Evolutionary conservation across 2,329 filamentous ascomycete genomes (phyloP).

Genomic region (Myriosclerotinia curreyana): DNA sequence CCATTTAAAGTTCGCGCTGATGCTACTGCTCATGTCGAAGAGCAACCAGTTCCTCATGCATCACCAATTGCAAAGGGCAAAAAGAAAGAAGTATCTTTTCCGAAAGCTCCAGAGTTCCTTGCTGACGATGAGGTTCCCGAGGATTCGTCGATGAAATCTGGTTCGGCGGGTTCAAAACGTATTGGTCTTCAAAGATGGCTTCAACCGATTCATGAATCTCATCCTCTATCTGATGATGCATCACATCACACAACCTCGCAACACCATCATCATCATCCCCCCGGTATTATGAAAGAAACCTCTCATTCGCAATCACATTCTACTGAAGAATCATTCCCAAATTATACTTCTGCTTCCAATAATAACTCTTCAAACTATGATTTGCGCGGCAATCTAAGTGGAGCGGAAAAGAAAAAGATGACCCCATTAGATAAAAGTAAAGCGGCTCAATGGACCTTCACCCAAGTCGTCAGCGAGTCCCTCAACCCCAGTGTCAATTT

Average conservation of each 20-base stretch:
- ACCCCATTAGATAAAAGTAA: conserved; percentile 71
- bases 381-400: conserved; percentile 24
- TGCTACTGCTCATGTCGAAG: conserved; percentile 54
- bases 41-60: conserved; percentile 44
- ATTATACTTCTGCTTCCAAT: not conserved
- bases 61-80: conserved; percentile 23
- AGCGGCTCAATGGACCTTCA: conserved; percentile 83
- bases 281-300: conserved; percentile 56
- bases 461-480: conserved; percentile 79
- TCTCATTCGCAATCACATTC: conserved; percentile 20
- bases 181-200: conserved; percentile 62
- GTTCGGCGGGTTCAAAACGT: conserved; percentile 43
- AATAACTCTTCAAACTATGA: conserved; percentile 31
- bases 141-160: conserved; percentile 43
- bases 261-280: conserved; percentile 33
- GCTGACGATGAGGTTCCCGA: conserved; percentile 44
- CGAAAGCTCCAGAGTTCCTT: conserved; percentile 41
- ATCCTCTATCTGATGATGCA: not conserved
- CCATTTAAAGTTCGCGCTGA: conserved; percentile 79
- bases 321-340: conserved; percentile 20
- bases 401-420: conserved; percentile 48
- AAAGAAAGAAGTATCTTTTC: conserved; percentile 69
- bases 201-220: conserved; percentile 45
- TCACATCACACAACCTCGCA: not conserved
- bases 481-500: conserved; percentile 77